These are phyloP conservation scores for Taxillus chinensis DNA, from an alignment of 164 flowering plant species.

Conservation along the genomic window DNA sequence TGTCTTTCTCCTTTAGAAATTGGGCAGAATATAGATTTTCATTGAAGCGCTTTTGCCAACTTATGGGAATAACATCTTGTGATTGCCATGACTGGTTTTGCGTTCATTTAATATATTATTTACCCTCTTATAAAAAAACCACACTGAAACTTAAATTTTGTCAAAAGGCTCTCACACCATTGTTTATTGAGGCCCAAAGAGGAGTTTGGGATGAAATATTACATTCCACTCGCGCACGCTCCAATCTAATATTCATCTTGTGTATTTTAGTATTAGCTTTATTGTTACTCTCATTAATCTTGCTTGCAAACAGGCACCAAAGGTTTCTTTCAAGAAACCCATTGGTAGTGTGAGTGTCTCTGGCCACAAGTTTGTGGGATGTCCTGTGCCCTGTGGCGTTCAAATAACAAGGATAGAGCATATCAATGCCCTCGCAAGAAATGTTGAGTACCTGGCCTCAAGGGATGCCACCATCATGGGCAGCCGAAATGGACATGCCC, in stretches of 20 bases:
- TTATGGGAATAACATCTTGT: too few species aligned
- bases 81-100: too few species aligned
- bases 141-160: too few species aligned
- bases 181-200: too few species aligned
- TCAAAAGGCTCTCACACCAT: too few species aligned
- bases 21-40: too few species aligned
- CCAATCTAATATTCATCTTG: not conserved
- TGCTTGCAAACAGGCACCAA: conserved; percentile 63
- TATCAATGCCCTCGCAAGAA: conserved; percentile 79
- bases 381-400: conserved; percentile 98
- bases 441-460: conserved; percentile 92
- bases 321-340: conserved; percentile 85
- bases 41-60: too few species aligned
- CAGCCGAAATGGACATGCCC: conserved; percentile 94
- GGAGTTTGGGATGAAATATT: too few species aligned
- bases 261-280: not conserved
- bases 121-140: too few species aligned
- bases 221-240: not conserved
- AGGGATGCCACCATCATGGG: conserved; percentile 99
- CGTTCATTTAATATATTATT: too few species aligned
- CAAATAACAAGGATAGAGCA: conserved; percentile 83
- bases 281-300: not conserved
- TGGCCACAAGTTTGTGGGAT: conserved; percentile 94
- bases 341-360: conserved; percentile 97
- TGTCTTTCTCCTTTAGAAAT: too few species aligned